These are phyloP conservation scores for Cicer yamashitae DNA, from an alignment of 306 rosid species.

Conservation along the genomic window DNA sequence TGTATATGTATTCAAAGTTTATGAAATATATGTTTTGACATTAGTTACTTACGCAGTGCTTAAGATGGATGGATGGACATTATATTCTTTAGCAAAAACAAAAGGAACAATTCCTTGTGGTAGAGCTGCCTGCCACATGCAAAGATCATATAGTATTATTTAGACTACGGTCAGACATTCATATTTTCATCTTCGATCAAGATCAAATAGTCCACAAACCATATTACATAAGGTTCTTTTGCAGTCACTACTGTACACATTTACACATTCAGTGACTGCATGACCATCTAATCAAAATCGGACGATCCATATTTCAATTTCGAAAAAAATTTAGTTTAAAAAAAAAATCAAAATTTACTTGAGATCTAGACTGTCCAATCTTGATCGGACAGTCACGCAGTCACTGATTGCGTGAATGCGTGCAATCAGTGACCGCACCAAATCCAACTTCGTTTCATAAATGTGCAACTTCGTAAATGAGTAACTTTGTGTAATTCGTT, in stretches of 20 bases:
- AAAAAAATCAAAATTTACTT: too few relatives aligned
- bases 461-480: neutral
- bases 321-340: too few relatives aligned
- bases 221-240: too few relatives aligned
- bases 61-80: constrained; percentile 73
- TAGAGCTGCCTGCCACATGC: constrained; percentile 82
- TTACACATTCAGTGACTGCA: too few relatives aligned
- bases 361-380: too few relatives aligned
- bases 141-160: neutral
- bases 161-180: neutral
- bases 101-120: constrained; percentile 98
- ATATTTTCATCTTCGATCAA: neutral
- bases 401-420: too few relatives aligned
- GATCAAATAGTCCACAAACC: neutral
- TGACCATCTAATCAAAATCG: too few relatives aligned
- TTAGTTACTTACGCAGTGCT: constrained; percentile 74
- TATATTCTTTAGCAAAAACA: constrained; percentile 90
- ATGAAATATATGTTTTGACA: constrained; percentile 34
- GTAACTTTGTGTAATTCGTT: neutral
- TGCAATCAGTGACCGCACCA: too few relatives aligned
- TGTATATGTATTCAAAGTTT: neutral
- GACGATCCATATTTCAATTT: too few relatives aligned
- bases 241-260: too few relatives aligned
- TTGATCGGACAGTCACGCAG: too few relatives aligned
- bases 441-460: too few relatives aligned